Percentiles rank a stretch among this genome's conserved stretches.
These are phyloP conservation scores for Fusarium goolgardi DNA, from an alignment of 2,329 filamentous ascomycete species.

Conservation along the genomic window DNA sequence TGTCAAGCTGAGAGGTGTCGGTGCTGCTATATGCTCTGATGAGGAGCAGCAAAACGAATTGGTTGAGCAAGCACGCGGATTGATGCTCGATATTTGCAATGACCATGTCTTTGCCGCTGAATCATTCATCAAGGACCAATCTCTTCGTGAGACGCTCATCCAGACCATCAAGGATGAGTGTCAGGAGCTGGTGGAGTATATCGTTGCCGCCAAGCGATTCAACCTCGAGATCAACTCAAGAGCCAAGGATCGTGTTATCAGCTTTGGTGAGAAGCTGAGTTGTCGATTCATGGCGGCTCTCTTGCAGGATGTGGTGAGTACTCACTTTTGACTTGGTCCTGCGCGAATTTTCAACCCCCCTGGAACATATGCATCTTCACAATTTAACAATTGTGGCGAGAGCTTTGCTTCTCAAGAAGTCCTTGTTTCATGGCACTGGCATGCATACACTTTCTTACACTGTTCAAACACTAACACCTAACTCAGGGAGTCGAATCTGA, in stretches of 20 bases:
- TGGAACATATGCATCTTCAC: background rate
- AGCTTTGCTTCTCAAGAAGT: background rate
- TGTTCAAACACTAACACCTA: conserved; percentile 44
- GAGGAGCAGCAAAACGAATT: conserved; percentile 62
- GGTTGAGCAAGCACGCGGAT: conserved; percentile 73
- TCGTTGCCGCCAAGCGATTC: conserved; percentile 72
- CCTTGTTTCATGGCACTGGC: background rate
- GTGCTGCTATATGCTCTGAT: conserved; percentile 64
- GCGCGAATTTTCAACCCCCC: conserved; percentile 16
- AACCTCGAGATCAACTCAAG: conserved; percentile 81
- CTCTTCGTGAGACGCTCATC: conserved; percentile 69
- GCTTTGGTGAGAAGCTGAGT: conserved; percentile 95
- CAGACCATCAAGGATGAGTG: conserved; percentile 82
- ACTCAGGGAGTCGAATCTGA: conserved; percentile 79
- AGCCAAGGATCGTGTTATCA: conserved; percentile 88
- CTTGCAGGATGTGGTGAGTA: conserved; percentile 74
- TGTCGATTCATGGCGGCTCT: conserved; percentile 91
- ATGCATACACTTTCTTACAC: background rate
- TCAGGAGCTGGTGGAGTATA: conserved; percentile 79
- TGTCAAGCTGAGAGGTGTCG: conserved; percentile 66
- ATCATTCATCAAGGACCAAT: conserved; percentile 67
- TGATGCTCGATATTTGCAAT: conserved; percentile 83
- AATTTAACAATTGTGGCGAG: background rate
- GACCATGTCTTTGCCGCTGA: conserved; percentile 84
- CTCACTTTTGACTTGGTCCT: background rate